A percentile compares a stretch with the other conserved stretches of the same genome.
Conservation (phyloP, 768 basidiomycete genomes). For the Mycena amicta region DNA sequence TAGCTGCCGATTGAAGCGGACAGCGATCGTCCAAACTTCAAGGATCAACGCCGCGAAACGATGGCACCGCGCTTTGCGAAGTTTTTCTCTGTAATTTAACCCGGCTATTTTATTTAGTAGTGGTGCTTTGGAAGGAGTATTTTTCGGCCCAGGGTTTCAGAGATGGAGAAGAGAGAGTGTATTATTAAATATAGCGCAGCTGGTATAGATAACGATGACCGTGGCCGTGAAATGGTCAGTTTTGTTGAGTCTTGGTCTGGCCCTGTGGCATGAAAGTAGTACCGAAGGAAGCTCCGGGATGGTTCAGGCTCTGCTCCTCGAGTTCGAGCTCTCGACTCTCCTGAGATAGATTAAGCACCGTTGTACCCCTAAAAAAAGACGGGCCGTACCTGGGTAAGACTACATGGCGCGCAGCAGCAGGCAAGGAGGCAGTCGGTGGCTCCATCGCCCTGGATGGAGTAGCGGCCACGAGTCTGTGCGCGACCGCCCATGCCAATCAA, state of each 20-base stretch:
- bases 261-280: conserved; percentile 18
- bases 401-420: conserved; percentile 43
- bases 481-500: conserved; percentile 19
- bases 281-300: conserved; percentile 22
- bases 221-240: not conserved
- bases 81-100: not conserved
- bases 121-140: no score
- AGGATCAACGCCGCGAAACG: not conserved
- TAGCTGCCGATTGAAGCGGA: not conserved
- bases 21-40: not conserved
- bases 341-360: no score
- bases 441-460: conserved; percentile 36
- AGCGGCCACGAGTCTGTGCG: conserved; percentile 28
- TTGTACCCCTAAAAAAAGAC: no score
- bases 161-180: not conserved
- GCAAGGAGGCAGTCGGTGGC: conserved; percentile 34
- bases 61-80: conserved; percentile 9
- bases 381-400: no score
- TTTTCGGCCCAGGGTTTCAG: not conserved
- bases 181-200: not conserved
- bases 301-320: conserved; percentile 37
- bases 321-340: conserved; percentile 41
- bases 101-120: no score
- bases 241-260: conserved; percentile 3
- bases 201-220: not conserved